Base-by-base conservation (phyloP, 495 filamentous ascomycete genomes). In the Umbilicaria muhlenbergii region DNA sequence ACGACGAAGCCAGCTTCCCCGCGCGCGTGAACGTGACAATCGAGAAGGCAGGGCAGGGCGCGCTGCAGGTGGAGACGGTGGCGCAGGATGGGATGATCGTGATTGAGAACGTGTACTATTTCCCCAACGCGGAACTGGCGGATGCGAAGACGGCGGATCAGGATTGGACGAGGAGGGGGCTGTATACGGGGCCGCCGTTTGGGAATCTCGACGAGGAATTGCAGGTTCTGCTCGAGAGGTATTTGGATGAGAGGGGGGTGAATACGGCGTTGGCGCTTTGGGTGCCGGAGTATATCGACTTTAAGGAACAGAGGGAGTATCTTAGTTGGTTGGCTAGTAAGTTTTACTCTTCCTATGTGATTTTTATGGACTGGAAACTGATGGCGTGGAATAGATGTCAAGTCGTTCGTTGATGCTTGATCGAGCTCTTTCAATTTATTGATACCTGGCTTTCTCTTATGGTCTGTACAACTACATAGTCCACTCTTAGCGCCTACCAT, bases 241-340 rank as follows among this genome's bases (percentile, higher is more conserved):
- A 91, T 66, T 71, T 99, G 44, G 88, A 94, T 61, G 91, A 92
- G 71, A 73, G 91, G 53, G 89, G 91, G 46, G 74, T 99, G 64
- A 84, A 91, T 57, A 80, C 83, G 45, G 74, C 78, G 48, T 71
- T 99, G 55, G 87, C 86, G 44, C 65, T 86, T 49, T 94, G 94
- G 64, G 76, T 93, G 40, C 87, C 87, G 41, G 89, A 96, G 58
- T 99, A 94, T 66, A 89, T 96, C 56, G 85, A 95, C 62, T 78
- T 82, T 64, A 99, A 99, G 78, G 91, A 99, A 75, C 89, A 99
- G 77, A 84, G 78, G 73, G 91, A 99, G 71, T 99, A 99, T 63
- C 59, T 89, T 35, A 67, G 69, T 47, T 99, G 91, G 91, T 68
- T 99, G 59, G 75, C 79, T 52, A 86, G 73, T 77, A 61, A 65